Evolutionary conservation across 2,329 filamentous ascomycete species (phyloP), one percentile per base, ranked within the genome.

Genomic region (Chaetomium sp.): DNA sequence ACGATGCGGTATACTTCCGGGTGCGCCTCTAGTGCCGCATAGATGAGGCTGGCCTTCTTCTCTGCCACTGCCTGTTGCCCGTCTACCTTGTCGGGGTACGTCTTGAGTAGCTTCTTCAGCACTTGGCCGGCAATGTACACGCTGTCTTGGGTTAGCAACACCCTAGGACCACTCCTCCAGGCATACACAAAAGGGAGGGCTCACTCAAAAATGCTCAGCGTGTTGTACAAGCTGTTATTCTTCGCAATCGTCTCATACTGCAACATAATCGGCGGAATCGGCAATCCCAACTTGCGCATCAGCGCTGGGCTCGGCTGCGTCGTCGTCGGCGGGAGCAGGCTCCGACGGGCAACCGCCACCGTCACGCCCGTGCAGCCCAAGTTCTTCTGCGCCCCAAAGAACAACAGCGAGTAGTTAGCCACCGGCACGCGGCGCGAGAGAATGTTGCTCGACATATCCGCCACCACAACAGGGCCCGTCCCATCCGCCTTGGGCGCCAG

Each of bases 211-310:
- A 97, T 95, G 66, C 89, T 91, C 9, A 97, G 76, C 0, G 92
- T 97, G 73, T 97, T 97, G 76, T 97, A 97, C 34, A 97, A 79
- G 64, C 88, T 94, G 75, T 95, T 94, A 75, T 95, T 95, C 78
- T 95, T 95, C 42, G 88, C 86, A 62, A 94, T 87, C 0, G 82
- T 90, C 59, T 90, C 86, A 68, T 92, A 97, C 61, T 89, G 82
- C 48, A 97, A 76, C 44, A 96, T 81, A 14, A 89, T 81, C 2
- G 92, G 91, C 0, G 86, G 84, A 42, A 94, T 81, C 1, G 88
- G 84, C n/a, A 95, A 76, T 19, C 82, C 84, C 8, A 96, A 80
- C 57, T 85, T 78, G 57, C 91, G 81, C 67, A 96, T 75, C 48
- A 95, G 75, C 5, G 79, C 74, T 1, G 88, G 75, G 6, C 85